Conservation (phyloP, 352 stramenopile species). For the Phytophthora palmivora region DNA sequence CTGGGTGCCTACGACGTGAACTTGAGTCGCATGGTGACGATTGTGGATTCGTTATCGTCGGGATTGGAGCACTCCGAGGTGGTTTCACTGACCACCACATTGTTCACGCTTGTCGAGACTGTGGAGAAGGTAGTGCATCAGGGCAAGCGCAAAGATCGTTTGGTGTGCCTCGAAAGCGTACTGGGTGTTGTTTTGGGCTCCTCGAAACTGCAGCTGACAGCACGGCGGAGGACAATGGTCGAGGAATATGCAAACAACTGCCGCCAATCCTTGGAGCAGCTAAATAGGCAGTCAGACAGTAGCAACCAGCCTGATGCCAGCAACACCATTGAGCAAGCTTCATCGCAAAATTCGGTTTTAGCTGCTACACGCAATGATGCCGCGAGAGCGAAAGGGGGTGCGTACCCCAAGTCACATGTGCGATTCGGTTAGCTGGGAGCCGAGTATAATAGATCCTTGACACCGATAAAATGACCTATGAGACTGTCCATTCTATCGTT, state of each 20-base stretch:
- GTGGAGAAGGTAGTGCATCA: conserved; percentile 46
- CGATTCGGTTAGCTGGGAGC: conserved; percentile 38
- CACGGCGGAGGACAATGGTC: conserved; percentile 36
- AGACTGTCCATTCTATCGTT: background rate
- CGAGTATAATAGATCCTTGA: conserved; percentile 12
- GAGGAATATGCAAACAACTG: conserved; percentile 59
- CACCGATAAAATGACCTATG: background rate
- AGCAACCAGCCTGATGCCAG: too few species aligned
- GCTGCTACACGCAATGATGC: background rate
- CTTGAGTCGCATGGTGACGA: conserved; percentile 52
- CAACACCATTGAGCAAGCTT: background rate
- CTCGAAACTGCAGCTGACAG: conserved; percentile 37
- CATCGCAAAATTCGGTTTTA: background rate
- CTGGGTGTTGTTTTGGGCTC: conserved; percentile 42
- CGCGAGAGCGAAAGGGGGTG: conserved; percentile 2
- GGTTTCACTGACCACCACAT: conserved; percentile 35
- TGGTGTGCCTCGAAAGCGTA: conserved; percentile 58
- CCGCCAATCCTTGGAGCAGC: conserved; percentile 44
- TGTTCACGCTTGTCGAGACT: conserved; percentile 56
- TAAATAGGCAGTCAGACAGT: conserved; percentile 26
- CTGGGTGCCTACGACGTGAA: conserved; percentile 47
- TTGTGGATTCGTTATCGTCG: conserved; percentile 53
- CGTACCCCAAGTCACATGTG: conserved; percentile 39
- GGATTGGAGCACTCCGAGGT: conserved; percentile 46
- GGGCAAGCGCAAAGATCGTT: conserved; percentile 48